Evolutionary conservation across 2,329 filamentous ascomycete genomes (phyloP), one percentile per base, ranked within the genome.

Genomic region (Reticulascus tulasneorum): DNA sequence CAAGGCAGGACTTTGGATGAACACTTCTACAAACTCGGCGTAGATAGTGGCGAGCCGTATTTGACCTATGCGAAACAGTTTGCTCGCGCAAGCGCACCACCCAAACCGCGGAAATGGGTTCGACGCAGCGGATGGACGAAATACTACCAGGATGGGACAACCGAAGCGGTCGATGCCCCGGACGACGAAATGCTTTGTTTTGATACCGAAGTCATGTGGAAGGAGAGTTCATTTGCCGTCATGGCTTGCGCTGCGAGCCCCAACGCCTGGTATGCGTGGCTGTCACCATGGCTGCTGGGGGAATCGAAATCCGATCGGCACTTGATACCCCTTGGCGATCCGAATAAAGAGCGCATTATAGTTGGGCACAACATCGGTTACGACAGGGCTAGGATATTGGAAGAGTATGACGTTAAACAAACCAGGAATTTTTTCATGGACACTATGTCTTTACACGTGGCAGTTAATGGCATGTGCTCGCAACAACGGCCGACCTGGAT

Each of bases 401-500:
- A 98, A 56, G 93, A 98, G 58, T 98, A 98, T 57, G 75, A 82
- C 51, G 62, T 97, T 25, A 70, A 78, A 36, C 91, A 96, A 58
- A 84, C 87, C 1, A 78, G 80, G 24, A 97, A 89, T 49, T 84
- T 79, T 27, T 98, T 95, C 56, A 64, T 98, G 33, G 93, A 98
- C 58, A 98, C 93, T 20, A 98, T 98, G 93, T 97, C 91, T 2
- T 68, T 98, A 15, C 93, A 98, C 57, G 91, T 95, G 7, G 94
- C 94, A 3, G 91, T 95, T 17, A 98, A 98, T 56, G 93, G 93
- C 44, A 98, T 98, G 93, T 98, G 93, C 62, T 97, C 93, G 16
- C 83, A 86, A 47, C 93, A 98, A 60, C 78, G 93, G 32, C 93
- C 94, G 8, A 95, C 87, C 1, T 98, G 93, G 93, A 89, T 96